phyloP scores from a whole-genome alignment of 2,329 filamentous ascomycete species.

The Ophiostoma montium region DNA sequence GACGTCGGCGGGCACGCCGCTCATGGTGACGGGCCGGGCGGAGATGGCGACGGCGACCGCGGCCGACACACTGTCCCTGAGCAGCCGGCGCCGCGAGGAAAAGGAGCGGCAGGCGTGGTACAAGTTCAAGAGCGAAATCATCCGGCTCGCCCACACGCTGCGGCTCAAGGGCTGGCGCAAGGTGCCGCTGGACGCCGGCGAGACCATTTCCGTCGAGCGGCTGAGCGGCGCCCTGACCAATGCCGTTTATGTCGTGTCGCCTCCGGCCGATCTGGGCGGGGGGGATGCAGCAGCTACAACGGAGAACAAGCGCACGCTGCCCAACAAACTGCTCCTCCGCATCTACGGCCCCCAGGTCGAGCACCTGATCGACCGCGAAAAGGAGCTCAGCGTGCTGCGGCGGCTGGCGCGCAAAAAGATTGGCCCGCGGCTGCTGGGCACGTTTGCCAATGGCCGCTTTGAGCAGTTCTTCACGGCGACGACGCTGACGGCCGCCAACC shows the following conservation, averaged over 20 bases:
- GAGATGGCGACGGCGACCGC: constrained; percentile 28
- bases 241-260: constrained; percentile 86
- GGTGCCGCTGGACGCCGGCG: constrained; percentile 57
- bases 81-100: constrained; percentile 34
- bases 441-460: constrained; percentile 88
- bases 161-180: constrained; percentile 83
- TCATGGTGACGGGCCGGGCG: constrained; percentile 18
- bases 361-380: constrained; percentile 86
- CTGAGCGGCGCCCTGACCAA: constrained; percentile 91
- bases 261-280: constrained; percentile 46
- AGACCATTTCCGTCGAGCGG: constrained; percentile 55
- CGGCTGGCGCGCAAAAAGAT: constrained; percentile 85
- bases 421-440: constrained; percentile 78
- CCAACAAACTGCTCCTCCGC: constrained; percentile 65
- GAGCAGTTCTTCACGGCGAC: constrained; percentile 85
- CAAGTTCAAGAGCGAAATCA: constrained; percentile 83
- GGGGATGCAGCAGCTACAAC: background rate
- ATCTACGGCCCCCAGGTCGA: constrained; percentile 94
- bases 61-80: too few relatives aligned
- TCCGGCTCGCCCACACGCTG: constrained; percentile 78
- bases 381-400: constrained; percentile 72
- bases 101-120: constrained; percentile 69
- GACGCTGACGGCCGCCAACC: constrained; percentile 60
- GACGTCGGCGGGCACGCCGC: constrained; percentile 29
- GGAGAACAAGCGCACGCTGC: constrained; percentile 18